Evolutionary conservation across 148 eudicot genomes (phyloP), one percentile per base, ranked within the genome.

Genomic region (Diospyros lotus): DNA sequence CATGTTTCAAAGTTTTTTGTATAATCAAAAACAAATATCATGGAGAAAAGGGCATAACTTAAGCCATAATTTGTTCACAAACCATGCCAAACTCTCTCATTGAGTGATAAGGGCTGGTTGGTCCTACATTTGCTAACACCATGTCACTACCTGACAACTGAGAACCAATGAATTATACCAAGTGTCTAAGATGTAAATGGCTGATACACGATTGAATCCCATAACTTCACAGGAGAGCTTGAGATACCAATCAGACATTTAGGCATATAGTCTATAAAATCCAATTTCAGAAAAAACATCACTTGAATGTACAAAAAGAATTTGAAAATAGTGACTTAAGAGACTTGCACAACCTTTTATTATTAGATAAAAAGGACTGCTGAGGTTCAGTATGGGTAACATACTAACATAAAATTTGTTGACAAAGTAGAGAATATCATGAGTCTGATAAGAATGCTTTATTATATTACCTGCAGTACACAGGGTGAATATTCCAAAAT

Each of bases 401-500:
- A n/a, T 59, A 56, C 4, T 6, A 59, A 59, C 6, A 9, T 18
- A 66, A 39, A 41, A 67, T 40, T 17, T 42, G 51, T 58, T 4
- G 17, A 58, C 28, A 56, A 42, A 53, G 40, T 65, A 13, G 9
- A 74, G 14, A 40, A 10, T 10, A 73, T 68, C 46, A 14, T 11
- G 13, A 64, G 71, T 55, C 40, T 67, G 72, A 17, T 9, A 67
- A 40, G 65, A 54, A 17, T 53, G 64, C 28, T 28, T 28, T 28
- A 28, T 28, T 48, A 12, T 28, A 54, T 73, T 89, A 93, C 99
- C 98, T 95, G 94, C 97, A 91, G 75, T 95, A 95, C 18, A 95
- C 98, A 28, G 99, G 99, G 79, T 95, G 99, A 76, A 95, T 80
- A 66, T 87, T 93, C 99, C 99, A 95, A 78, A 90, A 95, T 56